A percentile compares a stretch with the other conserved stretches of the same genome.
These are phyloP conservation scores for Juncus effusus DNA, from an alignment of 176 grass and related monocot species.

Conservation along the genomic window DNA sequence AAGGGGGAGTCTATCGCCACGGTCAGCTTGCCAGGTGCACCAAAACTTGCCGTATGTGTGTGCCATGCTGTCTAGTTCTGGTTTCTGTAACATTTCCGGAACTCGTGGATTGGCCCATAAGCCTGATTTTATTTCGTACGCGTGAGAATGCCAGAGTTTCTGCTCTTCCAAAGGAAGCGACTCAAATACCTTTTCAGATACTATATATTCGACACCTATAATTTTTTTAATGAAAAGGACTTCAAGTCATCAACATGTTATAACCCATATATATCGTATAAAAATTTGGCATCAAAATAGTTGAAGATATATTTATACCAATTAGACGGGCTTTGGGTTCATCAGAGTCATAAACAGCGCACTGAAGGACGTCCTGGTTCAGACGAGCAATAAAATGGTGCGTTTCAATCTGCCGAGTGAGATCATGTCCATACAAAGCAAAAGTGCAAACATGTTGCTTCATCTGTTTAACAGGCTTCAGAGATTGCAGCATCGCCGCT, in stretches of 20 bases:
- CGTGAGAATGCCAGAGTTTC: slow-evolving; percentile 90
- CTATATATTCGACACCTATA: slow-evolving; percentile 77
- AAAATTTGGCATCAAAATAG: background rate
- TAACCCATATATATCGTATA: no score
- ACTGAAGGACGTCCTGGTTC: slow-evolving; percentile 84
- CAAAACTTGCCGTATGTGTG: slow-evolving; percentile 81
- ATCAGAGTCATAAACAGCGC: slow-evolving; percentile 76
- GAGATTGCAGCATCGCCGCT: slow-evolving; percentile 54
- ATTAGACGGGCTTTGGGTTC: slow-evolving; percentile 42
- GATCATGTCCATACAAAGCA: slow-evolving; percentile 67
- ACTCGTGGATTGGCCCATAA: slow-evolving; percentile 48
- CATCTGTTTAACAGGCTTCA: slow-evolving; percentile 63
- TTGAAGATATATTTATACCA: slow-evolving; percentile 17
- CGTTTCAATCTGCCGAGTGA: slow-evolving; percentile 66
- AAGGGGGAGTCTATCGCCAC: slow-evolving; percentile 63
- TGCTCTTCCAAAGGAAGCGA: slow-evolving; percentile 53
- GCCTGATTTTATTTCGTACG: slow-evolving; percentile 66
- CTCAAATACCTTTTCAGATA: slow-evolving; percentile 47
- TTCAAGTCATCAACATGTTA: background rate
- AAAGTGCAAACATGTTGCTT: slow-evolving; percentile 86
- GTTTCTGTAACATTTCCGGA: slow-evolving; percentile 40
- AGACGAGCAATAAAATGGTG: slow-evolving; percentile 60
- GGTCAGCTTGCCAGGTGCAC: slow-evolving; percentile 93
- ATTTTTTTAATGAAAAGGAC: background rate
- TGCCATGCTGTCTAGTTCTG: slow-evolving; percentile 48